A percentile compares a stretch with the other conserved stretches of the same genome.
phyloP scores from a whole-genome alignment of 768 basidiomycete species.

The Pulveroboletus ravenelii region DNA sequence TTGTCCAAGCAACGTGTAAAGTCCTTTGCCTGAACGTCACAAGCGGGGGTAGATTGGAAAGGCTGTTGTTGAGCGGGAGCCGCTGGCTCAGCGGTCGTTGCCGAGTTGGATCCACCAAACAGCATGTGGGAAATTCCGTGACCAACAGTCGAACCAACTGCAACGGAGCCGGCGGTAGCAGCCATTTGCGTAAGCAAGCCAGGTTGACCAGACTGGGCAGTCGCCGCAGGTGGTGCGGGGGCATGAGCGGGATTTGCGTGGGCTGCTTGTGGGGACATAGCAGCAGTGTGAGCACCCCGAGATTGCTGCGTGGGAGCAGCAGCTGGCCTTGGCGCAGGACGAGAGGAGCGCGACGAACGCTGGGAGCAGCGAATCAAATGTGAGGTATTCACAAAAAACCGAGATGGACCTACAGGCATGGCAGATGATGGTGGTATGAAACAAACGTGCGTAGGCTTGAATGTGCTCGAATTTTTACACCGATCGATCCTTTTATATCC shows the following conservation, averaged over 20 bases:
- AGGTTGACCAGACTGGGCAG: conserved; percentile 47
- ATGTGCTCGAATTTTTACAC: conserved; percentile 14
- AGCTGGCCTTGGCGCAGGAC: conserved; percentile 51
- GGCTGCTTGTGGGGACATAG: conserved; percentile 39
- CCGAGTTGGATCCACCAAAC: conserved; percentile 62
- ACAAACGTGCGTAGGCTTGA: conserved; percentile 6
- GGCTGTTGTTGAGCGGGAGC: conserved; percentile 44
- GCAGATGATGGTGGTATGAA: conserved; percentile 17
- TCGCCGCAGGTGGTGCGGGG: conserved; percentile 34
- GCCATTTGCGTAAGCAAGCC: conserved; percentile 84
- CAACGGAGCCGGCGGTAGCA: conserved; percentile 86
- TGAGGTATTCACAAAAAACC: not conserved
- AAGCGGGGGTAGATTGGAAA: conserved; percentile 45
- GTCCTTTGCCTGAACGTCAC: conserved; percentile 81
- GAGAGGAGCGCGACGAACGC: conserved; percentile 78
- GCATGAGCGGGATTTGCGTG: conserved; percentile 41
- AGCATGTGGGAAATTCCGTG: conserved; percentile 90
- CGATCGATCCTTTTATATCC: conserved; percentile 20
- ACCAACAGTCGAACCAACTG: conserved; percentile 81
- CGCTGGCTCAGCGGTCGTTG: conserved; percentile 44
- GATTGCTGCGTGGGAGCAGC: conserved; percentile 44
- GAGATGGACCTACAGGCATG: conserved; percentile 46
- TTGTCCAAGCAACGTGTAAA: conserved; percentile 84
- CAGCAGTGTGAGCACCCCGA: conserved; percentile 46
- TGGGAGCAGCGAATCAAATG: conserved; percentile 23